Conservation (phyloP, 2,329 filamentous ascomycete genomes). For the Aspergillus hiratsukae region DNA sequence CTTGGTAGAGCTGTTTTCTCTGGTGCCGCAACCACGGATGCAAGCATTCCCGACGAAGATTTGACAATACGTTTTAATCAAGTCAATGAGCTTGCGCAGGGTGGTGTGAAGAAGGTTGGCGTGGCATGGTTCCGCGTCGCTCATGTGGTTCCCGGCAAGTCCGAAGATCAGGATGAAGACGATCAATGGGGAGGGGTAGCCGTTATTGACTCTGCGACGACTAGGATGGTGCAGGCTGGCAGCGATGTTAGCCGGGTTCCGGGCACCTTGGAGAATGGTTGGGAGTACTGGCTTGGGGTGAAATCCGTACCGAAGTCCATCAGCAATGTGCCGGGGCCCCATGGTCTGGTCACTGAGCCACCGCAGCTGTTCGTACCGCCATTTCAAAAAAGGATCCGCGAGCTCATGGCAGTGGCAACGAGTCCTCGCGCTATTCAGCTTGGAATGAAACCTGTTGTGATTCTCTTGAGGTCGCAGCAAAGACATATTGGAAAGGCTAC, state of each 20-base stretch:
- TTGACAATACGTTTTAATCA: constrained; percentile 42
- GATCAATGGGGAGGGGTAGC: constrained; percentile 82
- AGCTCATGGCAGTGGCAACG: constrained; percentile 82
- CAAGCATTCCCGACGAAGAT: constrained; percentile 68
- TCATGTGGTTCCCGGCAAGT: constrained; percentile 55
- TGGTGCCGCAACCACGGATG: constrained; percentile 49
- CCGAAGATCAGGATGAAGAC: constrained; percentile 54
- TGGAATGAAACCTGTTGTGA: constrained; percentile 79
- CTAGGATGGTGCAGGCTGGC: constrained; percentile 87
- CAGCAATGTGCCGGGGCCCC: constrained; percentile 29
- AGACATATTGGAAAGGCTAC: constrained; percentile 90
- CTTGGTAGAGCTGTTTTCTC: constrained; percentile 80
- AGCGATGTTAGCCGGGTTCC: constrained; percentile 79
- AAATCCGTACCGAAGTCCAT: constrained; percentile 56
- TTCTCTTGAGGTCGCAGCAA: constrained; percentile 86
- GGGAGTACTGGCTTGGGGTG: constrained; percentile 85
- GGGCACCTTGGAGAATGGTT: constrained; percentile 68
- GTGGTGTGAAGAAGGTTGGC: constrained; percentile 46
- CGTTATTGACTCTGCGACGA: constrained; percentile 78
- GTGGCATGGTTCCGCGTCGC: constrained; percentile 93
- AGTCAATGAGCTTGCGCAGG: constrained; percentile 18
- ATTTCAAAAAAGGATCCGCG: constrained; percentile 67
- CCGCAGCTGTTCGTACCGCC: constrained; percentile 50
- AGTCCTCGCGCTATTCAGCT: constrained; percentile 82
- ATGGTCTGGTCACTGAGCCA: constrained; percentile 34